Conservation (phyloP, 1,139 yeast species). For the Pichia terricola region DNA sequence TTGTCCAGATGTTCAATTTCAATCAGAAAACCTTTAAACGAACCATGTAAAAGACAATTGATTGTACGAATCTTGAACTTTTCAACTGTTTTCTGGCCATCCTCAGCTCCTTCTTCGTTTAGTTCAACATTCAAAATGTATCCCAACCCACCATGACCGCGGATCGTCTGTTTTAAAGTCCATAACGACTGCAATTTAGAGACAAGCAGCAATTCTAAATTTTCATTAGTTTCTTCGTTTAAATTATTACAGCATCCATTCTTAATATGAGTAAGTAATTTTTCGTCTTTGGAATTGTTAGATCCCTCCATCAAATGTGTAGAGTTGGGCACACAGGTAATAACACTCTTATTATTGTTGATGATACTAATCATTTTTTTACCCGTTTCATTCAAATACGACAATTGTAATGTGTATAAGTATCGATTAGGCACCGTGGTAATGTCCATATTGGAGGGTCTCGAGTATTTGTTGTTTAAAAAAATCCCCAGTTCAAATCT, state of each 20-base stretch:
- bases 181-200: constrained; percentile 64
- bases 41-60: constrained; percentile 67
- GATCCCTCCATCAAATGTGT: constrained; percentile 8
- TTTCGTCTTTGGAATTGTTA: background rate
- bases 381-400: constrained; percentile 39
- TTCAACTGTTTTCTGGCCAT: constrained; percentile 16
- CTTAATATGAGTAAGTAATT: constrained; percentile 20
- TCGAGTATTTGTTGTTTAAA: constrained; percentile 48
- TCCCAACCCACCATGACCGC: constrained; percentile 69
- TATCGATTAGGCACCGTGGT: constrained; percentile 37
- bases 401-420: constrained; percentile 47
- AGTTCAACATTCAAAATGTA: constrained; percentile 44
- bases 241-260: constrained; percentile 26
- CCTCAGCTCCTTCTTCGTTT: constrained; percentile 24
- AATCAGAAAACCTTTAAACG: constrained; percentile 59
- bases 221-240: constrained; percentile 38
- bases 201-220: constrained; percentile 38
- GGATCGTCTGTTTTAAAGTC: constrained; percentile 60
- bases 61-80: constrained; percentile 43
- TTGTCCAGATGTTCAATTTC: constrained; percentile 40
- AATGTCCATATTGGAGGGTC: constrained; percentile 32
- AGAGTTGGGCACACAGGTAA: constrained; percentile 29
- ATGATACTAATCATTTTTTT: constrained; percentile 39
- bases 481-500: constrained; percentile 53
- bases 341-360: constrained; percentile 37